phyloP scores from a whole-genome alignment of 2,329 filamentous ascomycete species.

The Dactylellina parvicollis region DNA sequence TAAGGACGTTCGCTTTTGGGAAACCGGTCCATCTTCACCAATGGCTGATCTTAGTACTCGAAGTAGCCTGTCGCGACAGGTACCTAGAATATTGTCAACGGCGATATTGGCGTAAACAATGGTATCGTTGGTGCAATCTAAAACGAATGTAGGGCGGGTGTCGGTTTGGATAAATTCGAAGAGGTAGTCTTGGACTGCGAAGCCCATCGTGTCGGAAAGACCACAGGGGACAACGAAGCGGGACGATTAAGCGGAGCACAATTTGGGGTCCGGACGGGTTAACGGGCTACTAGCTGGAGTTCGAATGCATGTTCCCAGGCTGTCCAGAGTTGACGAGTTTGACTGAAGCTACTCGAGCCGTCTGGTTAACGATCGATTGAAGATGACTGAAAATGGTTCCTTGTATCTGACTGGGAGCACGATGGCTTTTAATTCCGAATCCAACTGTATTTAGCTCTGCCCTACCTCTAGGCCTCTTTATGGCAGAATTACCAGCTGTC shows the following conservation, averaged over 20 bases:
- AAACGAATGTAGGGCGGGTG: constrained; percentile 43
- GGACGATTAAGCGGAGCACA: not conserved
- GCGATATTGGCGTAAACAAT: constrained; percentile 42
- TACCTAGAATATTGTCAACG: constrained; percentile 20
- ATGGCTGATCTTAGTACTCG: constrained; percentile 10
- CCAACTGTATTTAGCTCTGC: no score
- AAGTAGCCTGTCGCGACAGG: constrained; percentile 17
- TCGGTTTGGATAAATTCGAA: constrained; percentile 49
- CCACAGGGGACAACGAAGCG: not conserved
- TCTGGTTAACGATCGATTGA: not conserved
- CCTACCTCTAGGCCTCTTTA: no score
- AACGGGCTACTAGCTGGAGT: no score
- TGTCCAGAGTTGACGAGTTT: not conserved
- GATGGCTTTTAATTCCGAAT: no score
- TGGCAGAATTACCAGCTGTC: constrained; percentile 12
- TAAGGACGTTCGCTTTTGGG: constrained; percentile 3
- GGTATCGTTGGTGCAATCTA: constrained; percentile 17
- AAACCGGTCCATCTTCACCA: not conserved
- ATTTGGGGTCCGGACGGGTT: not conserved
- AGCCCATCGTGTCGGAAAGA: constrained; percentile 28
- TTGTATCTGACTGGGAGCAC: no score
- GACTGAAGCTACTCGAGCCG: not conserved
- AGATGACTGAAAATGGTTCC: no score
- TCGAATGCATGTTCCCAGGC: not conserved
- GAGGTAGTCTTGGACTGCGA: constrained; percentile 29